Evolutionary conservation across 1,284 basidiomycete species (phyloP).

Genomic region (Vanrija humicola): DNA sequence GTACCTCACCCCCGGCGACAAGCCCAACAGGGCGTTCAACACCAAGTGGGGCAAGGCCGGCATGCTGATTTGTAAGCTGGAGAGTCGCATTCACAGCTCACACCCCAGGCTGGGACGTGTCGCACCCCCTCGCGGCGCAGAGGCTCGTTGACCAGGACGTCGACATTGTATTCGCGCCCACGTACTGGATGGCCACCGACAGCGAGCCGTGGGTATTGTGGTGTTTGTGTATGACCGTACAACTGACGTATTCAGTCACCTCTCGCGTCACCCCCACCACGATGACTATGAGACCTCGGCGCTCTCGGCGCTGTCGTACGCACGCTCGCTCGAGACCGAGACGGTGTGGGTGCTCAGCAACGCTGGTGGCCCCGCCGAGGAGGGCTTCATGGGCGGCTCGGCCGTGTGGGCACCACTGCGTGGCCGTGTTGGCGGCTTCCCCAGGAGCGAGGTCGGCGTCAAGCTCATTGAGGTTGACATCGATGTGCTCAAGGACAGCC

Average conservation of each 20-base stretch:
- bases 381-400: slow-evolving; percentile 43
- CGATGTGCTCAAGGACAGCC: slow-evolving; percentile 27
- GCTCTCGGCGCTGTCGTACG: slow-evolving; percentile 32
- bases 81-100: background rate
- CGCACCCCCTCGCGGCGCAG: slow-evolving; percentile 39
- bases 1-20: slow-evolving; percentile 39
- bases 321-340: slow-evolving; percentile 44
- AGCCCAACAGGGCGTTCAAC: slow-evolving; percentile 36
- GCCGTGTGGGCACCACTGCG: slow-evolving; percentile 38
- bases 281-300: slow-evolving; percentile 36
- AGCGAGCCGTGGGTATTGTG: slow-evolving; percentile 39
- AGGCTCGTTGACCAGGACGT: slow-evolving; percentile 37
- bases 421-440: slow-evolving; percentile 27
- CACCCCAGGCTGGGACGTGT: slow-evolving; percentile 45
- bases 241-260: background rate
- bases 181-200: slow-evolving; percentile 47
- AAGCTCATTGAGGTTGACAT: slow-evolving; percentile 27
- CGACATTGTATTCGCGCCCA: slow-evolving; percentile 45
- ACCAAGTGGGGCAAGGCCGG: slow-evolving; percentile 46
- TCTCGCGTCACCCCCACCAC: slow-evolving; percentile 11
- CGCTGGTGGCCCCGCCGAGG: slow-evolving; percentile 31
- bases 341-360: slow-evolving; percentile 44
- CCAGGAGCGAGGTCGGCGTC: background rate
- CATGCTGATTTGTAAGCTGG: slow-evolving; percentile 40
- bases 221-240: background rate